Base-by-base conservation (phyloP, 768 basidiomycete genomes). In the Coprinopsis cinerea region DNA sequence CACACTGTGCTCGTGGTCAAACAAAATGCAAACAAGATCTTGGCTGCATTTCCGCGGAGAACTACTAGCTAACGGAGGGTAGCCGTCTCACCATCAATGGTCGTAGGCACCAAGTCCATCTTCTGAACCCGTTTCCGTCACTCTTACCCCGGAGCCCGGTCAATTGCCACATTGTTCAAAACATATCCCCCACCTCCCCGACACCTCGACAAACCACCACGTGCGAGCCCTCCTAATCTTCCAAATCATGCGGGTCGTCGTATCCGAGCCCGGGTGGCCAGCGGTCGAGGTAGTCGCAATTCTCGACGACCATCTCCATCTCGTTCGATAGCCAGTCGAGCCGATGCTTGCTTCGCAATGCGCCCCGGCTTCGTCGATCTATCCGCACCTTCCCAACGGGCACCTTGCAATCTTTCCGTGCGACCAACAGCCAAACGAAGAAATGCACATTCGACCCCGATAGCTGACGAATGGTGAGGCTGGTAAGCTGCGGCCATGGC, bases 221-320 rank as follows among this genome's bases (percentile, higher is more conserved):
- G 44, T 28, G 48, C 26, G 42, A 5, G 34, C 27, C 15, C 20
- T 24, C 11, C 20, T 25, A 45, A n/a, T 24, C 23, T 39, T 53
- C 53, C 52, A 57, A 49, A 36, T 66, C 63, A 52, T 64, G 61
- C 13, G 59, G 61, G 53, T 75, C 72, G 39, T 68, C 62, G 55
- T 71, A 73, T 6, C 61, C 64, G 42, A 72, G 56, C 11, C 61
- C 69, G 13, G 57, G 53, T 6, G 74, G 74, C 75, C 75, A 77
- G 4, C 58, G 49, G 46, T 67, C 65, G 3, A 56, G 30, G 24
- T 49, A 52, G 37, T 68, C 62, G 49, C 52, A 51, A 27, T 64
- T 59, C 30, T 66, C 66, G 9, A 73, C n/a, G n/a, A n/a, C n/a
- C n/a, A n/a, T 60, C 15, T 59, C 46, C 37, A 70, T 49, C n/a